Evolutionary conservation across 345 rosid genomes (phyloP), one percentile per base, ranked within the genome.

Genomic region (Carallia brachiata): DNA sequence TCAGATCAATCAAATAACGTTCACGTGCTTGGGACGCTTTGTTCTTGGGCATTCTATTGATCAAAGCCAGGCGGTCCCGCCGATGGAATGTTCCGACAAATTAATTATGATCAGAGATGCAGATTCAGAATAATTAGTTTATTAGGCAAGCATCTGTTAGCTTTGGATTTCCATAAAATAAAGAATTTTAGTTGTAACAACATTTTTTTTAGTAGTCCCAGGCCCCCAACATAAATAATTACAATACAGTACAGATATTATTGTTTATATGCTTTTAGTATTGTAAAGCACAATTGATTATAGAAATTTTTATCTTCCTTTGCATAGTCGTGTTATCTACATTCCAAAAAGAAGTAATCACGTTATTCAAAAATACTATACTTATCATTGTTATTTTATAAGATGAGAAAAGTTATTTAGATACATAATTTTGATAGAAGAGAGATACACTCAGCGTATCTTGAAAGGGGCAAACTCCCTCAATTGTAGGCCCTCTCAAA

Each of bases 11-110:
- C 68, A 58, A 60, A 59, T 58, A 61, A 44, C 16, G 74, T 58
- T 75, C 79, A 66, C 75, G 67, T 70, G 79, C 64, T 44, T 32
- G 67, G 63, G 75, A 60, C 75, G 65, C 17, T 54, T 71, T 60
- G 70, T 60, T 76, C 37, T 60, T 23, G 62, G 77, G 72, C 65
- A 44, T 68, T 62, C 61, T 57, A 36, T 31, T 23, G 19, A 36
- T 16, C 23, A 18, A 1, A 66, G 60, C 18, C 18, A 70, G 15
- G 10, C 54, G 54, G 61, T 70, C 68, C 71, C 32, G 55, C 67
- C 53, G 16, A 44, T 15, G 15, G 16, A 44, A 44, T 44, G 50
- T 44, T 44, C 50, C 2, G 50, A 44, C 17, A 12, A 56, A 56
- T 27, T 56, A 56, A 27, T 56, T 9, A 56, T 52, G 2, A 1